Base-by-base conservation (phyloP, 768 basidiomycete genomes). In the Boletus bicolor region DNA sequence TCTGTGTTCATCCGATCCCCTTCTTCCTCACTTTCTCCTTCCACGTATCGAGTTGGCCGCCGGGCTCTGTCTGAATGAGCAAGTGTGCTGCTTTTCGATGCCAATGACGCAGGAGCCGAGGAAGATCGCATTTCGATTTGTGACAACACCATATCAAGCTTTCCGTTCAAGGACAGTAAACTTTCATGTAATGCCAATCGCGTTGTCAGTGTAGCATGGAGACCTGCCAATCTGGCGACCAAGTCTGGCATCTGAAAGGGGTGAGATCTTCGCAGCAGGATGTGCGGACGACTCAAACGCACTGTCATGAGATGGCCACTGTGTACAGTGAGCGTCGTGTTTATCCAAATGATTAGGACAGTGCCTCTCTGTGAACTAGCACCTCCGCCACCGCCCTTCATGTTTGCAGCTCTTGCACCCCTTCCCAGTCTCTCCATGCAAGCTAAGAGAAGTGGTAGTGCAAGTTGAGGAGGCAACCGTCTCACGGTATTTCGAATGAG, bases 241-340 rank as follows among this genome's bases (percentile, higher is more conserved):
- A 99, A 79, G 61, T 95, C 92, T 6, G 96, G 96, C 73, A 98
- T 89, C 94, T 98, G 48, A 5, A 49, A 49, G 15, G 21, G 41
- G 53, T 59, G 28, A 70, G 54, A 53, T 30, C 21, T 47, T 41
- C 15, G 47, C 53, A 59, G 30, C 30, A 21, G 15, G 34, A 37
- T n/a, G n/a, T 32, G 32, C 19, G 41, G 44, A 51, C 28, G 35
- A 50, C 49, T 37, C 34, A 51, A 39, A 80, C 89, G 63, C 66
- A 96, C 95, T 37, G 95, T 96, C 87, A 98, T 91, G 51, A 99
- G 80, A 71, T 98, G 87, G 0, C 89, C 89, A 45, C 92, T 89
- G 70, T 98, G 93, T 14, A 93, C 79, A 14, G 87, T 79, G 51
- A 99, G 76, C 5, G 92, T 90, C 8, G 86, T 85, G 71, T 86